phyloP scores from a whole-genome alignment of 176 grass and related monocot species.

The Triticum dicoccoides region DNA sequence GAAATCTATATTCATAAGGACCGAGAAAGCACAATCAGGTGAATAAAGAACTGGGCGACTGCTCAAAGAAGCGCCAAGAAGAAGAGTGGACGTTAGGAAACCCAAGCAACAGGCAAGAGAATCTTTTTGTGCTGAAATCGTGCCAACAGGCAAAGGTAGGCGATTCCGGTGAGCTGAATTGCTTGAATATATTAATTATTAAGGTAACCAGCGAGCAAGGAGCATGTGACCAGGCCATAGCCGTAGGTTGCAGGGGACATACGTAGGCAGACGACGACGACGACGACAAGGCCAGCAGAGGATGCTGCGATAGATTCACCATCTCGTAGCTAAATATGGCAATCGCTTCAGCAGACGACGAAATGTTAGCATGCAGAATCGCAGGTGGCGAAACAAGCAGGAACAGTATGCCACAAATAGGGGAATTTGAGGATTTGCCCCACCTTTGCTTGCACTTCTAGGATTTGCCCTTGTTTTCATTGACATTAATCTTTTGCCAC shows the following conservation, averaged over 20 bases:
- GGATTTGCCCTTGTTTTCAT: too few species aligned
- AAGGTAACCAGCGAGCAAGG: not conserved
- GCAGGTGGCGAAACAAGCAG: not conserved
- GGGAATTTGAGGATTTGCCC: too few species aligned
- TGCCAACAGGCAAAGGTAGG: not conserved
- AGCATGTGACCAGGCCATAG: constrained; percentile 25
- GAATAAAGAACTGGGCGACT: constrained; percentile 11
- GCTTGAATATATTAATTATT: not conserved
- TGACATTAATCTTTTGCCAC: too few species aligned
- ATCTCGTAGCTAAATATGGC: not conserved
- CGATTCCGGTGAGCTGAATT: constrained; percentile 8
- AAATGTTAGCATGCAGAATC: constrained; percentile 31
- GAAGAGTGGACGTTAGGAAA: constrained; percentile 33
- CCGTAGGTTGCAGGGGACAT: not conserved
- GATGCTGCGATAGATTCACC: not conserved
- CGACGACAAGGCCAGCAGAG: not conserved
- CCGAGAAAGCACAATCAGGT: constrained; percentile 4
- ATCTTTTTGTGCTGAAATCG: constrained; percentile 21
- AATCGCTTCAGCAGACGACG: not conserved
- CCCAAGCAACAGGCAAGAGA: constrained; percentile 30
- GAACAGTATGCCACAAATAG: not conserved
- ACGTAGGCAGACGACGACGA: constrained; percentile 10
- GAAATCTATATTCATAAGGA: not conserved
- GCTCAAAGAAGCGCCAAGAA: constrained; percentile 17
- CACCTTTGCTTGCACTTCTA: too few species aligned